Conservation (phyloP, 2,329 filamentous ascomycete species). For the Scopulariopsis brevicaulis region DNA sequence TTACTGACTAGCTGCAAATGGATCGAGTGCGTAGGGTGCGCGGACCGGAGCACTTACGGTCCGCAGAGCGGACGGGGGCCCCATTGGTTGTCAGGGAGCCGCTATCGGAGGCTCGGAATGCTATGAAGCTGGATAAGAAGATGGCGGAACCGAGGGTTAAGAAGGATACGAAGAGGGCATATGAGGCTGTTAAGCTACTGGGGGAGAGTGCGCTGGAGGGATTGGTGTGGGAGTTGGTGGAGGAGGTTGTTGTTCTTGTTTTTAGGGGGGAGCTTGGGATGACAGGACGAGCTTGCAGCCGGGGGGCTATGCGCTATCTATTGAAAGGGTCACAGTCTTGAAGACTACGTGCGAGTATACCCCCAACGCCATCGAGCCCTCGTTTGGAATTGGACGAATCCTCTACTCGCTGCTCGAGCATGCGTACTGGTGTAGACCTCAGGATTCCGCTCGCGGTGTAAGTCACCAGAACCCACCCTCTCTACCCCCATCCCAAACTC, state of each 20-base stretch:
- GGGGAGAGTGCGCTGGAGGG: conserved; percentile 74
- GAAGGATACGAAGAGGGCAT: conserved; percentile 81
- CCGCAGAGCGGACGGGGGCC: conserved; percentile 83
- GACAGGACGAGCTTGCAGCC: conserved; percentile 72
- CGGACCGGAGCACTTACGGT: conserved; percentile 85
- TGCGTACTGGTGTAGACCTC: conserved; percentile 77
- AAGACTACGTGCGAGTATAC: conserved; percentile 86
- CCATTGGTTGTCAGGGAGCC: conserved; percentile 76
- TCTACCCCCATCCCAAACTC: background rate
- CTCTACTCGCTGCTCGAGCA: conserved; percentile 88
- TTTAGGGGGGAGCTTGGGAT: conserved; percentile 54
- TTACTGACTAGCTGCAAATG: conserved; percentile 85
- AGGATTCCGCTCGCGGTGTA: conserved; percentile 63
- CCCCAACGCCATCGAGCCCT: conserved; percentile 86
- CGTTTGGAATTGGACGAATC: conserved; percentile 86
- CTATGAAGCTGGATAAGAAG: conserved; percentile 89
- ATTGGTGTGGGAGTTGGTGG: conserved; percentile 60
- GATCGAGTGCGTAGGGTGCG: conserved; percentile 97
- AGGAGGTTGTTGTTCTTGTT: conserved; percentile 64
- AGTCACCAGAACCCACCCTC: conserved; percentile 23
- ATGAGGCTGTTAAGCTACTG: conserved; percentile 63
- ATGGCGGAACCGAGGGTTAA: conserved; percentile 93
- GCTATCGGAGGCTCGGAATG: conserved; percentile 61
- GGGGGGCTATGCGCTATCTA: conserved; percentile 64
- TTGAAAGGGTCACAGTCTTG: conserved; percentile 71